Evolutionary conservation across 106 monocot species (phyloP), one percentile per base, ranked within the genome.

Genomic region (Dioscorea dumetorum): DNA sequence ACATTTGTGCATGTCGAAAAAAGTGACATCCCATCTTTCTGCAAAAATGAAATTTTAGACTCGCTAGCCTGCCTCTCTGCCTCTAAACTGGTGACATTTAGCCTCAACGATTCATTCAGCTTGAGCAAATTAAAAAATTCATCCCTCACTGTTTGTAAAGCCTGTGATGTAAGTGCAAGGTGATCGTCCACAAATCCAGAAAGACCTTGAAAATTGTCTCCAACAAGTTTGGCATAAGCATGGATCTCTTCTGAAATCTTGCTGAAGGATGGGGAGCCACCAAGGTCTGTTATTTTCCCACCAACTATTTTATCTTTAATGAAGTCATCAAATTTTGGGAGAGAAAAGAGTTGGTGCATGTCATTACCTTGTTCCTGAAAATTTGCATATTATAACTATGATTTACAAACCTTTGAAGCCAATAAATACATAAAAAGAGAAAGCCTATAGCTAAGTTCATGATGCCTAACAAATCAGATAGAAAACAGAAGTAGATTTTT

Each of bases 241-340:
- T 70, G 53, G 53, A 89, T 24, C 13, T 63, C 72, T 74, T 88
- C 82, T 52, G 76, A 62, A 73, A 82, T 64, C 33, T 65, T 67
- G 19, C 65, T 57, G 13, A 85, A 80, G 54, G 83, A 79, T 22
- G 67, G 54, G 33, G 31, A 33, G 50, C 72, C 67, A 28, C 69
- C 80, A 60, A 35, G 50, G 24, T 85, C 68, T 60, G 22, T 70
- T 11, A 48, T 73, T 19, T 21, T 67, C 51, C 71, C 76, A 54
- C 21, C 50, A 23, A 54, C 18, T 13, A 58, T 58, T 66, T 49
- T 67, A 14, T 65, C 72, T 15, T 63, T 78, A 22, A 71, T 67
- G 35, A 81, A 84, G 54, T 88, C 83, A 33, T 88, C 91, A 72
- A 78, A 78, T 41, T 78, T 64, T 74, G 70, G 80, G 24, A 86